These are phyloP conservation scores for Calonectria multiphialidica DNA, from an alignment of 2,329 filamentous ascomycete species.

Conservation along the genomic window DNA sequence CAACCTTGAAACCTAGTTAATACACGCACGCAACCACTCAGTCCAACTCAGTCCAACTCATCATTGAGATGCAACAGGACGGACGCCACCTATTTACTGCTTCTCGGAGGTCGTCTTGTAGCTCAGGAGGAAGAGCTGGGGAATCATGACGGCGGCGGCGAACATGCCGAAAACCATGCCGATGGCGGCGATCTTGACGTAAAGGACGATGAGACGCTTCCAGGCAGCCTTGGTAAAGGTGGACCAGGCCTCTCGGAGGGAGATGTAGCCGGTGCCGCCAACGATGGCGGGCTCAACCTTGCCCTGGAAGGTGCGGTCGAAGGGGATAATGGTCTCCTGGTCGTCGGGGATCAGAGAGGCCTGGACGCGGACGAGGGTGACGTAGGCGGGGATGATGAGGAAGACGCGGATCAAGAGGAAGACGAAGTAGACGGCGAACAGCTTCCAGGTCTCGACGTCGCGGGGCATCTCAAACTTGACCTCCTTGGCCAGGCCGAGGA, in stretches of 20 bases:
- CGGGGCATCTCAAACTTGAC: conserved; percentile 51
- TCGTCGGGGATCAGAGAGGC: conserved; percentile 87
- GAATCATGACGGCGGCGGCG: conserved; percentile 61
- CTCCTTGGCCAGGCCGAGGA: conserved; percentile 59
- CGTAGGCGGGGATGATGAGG: conserved; percentile 79
- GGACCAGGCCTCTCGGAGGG: conserved; percentile 82
- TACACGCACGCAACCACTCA: neutral
- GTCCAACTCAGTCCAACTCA: neutral
- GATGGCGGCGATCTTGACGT: conserved; percentile 77
- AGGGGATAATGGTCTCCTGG: conserved; percentile 86
- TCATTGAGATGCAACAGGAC: neutral
- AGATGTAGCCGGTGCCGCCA: conserved; percentile 78
- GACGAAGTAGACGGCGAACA: conserved; percentile 57
- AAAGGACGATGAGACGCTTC: conserved; percentile 79
- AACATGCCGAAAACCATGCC: conserved; percentile 60
- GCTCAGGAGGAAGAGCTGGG: conserved; percentile 62
- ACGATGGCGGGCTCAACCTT: conserved; percentile 80
- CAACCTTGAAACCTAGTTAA: neutral
- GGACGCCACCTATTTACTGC: neutral
- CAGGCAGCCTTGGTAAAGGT: conserved; percentile 81
- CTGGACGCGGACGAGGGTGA: conserved; percentile 85
- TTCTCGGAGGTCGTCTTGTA: neutral
- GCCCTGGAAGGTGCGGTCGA: conserved; percentile 88
- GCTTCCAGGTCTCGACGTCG: conserved; percentile 57
- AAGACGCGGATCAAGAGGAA: conserved; percentile 67